Evolutionary conservation across 2,329 filamentous ascomycete genomes (phyloP), one percentile per base, ranked within the genome.

Genomic region (Fusarium duplospermum): DNA sequence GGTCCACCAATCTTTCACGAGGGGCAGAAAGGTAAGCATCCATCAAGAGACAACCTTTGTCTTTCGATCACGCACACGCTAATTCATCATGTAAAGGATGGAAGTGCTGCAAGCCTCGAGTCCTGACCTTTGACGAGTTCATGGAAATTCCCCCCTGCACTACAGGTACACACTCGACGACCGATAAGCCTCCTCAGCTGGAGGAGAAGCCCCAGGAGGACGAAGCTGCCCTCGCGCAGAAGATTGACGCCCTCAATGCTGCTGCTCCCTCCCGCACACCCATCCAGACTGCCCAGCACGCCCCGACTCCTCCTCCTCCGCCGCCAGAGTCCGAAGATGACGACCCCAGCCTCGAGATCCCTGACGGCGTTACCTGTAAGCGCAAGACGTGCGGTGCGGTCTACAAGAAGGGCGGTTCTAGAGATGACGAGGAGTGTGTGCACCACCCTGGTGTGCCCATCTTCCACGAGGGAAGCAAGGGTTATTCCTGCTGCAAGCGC

Each of bases 391-490:
- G 96, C 81, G 91, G 90, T 13, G 85, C 84, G 18, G 87, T 84
- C 45, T 97, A 95, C 83, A 88, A 87, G 65, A 89, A 89, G 71
- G 89, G 89, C 0, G 81, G 86, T 50, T 83, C 85, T 36, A 86
- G 93, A 74, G 90, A 93, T 35, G 89, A 87, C 1, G 95, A 98
- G 86, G 87, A 90, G 70, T 99, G 96, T 81, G 88, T 94, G 56
- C 92, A 97, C 80, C 96, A 99, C 83, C 95, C 96, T 0, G 96
- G 96, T 6, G 90, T 89, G 24, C 94, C 96, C 27, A 92, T 99
- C 76, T 99, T 99, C 85, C 96, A 99, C 82, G 96, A 99, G 86
- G 96, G 96, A 38, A 97, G 94, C 85, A 99, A 99, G 86, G 96
- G 96, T 1, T 99, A 96, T 88, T 95, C 92, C 69, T 99, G 96